These are phyloP conservation scores for Apiospora pterosperma DNA, from an alignment of 2,329 filamentous ascomycete species.

Conservation along the genomic window DNA sequence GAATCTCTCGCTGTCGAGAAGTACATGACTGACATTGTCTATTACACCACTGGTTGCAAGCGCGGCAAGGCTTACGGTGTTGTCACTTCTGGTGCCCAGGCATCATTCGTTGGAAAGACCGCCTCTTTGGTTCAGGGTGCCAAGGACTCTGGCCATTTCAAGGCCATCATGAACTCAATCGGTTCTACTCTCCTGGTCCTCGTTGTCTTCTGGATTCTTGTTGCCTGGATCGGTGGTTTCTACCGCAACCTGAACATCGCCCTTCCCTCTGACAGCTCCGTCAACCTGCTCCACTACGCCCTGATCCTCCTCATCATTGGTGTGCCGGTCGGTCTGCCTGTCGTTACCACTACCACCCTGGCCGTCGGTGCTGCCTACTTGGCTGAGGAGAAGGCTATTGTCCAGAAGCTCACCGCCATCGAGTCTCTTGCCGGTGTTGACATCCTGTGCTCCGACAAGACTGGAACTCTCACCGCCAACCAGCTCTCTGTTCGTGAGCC, in stretches of 20 bases:
- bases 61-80: slow-evolving; percentile 69
- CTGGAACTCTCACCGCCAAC: slow-evolving; percentile 67
- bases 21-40: slow-evolving; percentile 68
- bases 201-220: slow-evolving; percentile 69
- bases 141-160: slow-evolving; percentile 70
- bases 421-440: slow-evolving; percentile 71
- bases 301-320: slow-evolving; percentile 67
- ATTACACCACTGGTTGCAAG: slow-evolving; percentile 75
- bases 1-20: slow-evolving; percentile 71
- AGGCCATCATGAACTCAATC: slow-evolving; percentile 76
- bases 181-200: slow-evolving; percentile 67
- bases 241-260: slow-evolving; percentile 65
- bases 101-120: slow-evolving; percentile 71
- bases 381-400: slow-evolving; percentile 69
- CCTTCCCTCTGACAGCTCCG: slow-evolving; percentile 50
- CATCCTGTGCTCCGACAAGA: slow-evolving; percentile 74
- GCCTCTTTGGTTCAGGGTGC: slow-evolving; percentile 67
- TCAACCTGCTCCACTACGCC: slow-evolving; percentile 60
- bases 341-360: slow-evolving; percentile 70
- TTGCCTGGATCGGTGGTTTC: slow-evolving; percentile 71
- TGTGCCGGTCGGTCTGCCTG: slow-evolving; percentile 71
- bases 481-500: slow-evolving; percentile 70
- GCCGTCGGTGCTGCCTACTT: slow-evolving; percentile 72
- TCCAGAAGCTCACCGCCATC: slow-evolving; percentile 71
- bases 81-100: slow-evolving; percentile 58